These are phyloP conservation scores for Nitzschia sp. DNA, from an alignment of 108 stramenopile genomes.

Conservation along the genomic window DNA sequence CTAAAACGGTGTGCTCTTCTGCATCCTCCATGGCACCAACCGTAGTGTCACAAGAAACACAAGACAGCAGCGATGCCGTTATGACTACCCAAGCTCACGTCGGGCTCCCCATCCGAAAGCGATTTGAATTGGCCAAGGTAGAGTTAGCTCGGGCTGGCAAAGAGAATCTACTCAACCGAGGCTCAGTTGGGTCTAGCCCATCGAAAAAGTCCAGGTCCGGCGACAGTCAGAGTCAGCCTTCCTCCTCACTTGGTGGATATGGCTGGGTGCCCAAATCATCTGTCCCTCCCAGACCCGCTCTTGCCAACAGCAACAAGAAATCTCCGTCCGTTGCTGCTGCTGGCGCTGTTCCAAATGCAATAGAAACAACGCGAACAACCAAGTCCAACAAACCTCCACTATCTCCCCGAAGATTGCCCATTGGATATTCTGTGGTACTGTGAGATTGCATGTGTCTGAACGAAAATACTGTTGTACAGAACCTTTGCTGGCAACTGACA, in stretches of 20 bases:
- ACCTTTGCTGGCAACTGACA: no score
- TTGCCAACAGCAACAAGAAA: background rate
- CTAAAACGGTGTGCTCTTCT: no score
- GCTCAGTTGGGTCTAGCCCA: background rate
- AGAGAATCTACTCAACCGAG: constrained; percentile 1
- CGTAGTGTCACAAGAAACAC: background rate
- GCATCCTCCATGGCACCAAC: no score
- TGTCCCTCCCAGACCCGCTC: background rate
- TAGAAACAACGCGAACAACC: background rate
- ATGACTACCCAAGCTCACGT: background rate
- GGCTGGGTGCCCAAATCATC: background rate
- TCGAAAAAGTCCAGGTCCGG: background rate
- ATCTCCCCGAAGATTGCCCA: constrained; percentile 11
- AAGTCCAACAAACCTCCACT: constrained; percentile 12
- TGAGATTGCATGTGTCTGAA: no score
- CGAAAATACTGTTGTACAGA: no score
- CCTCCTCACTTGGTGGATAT: background rate
- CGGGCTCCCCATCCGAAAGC: background rate
- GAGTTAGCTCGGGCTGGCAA: background rate
- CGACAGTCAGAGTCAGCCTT: background rate
- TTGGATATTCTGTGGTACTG: background rate
- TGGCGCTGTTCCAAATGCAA: background rate
- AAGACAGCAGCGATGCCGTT: background rate
- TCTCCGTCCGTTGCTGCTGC: background rate
- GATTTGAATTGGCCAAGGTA: background rate